Percentiles rank a stretch among this genome's conserved stretches.
phyloP scores from a whole-genome alignment of 1,284 basidiomycete genomes.

The Apiotrichum mycotoxinovorans region DNA sequence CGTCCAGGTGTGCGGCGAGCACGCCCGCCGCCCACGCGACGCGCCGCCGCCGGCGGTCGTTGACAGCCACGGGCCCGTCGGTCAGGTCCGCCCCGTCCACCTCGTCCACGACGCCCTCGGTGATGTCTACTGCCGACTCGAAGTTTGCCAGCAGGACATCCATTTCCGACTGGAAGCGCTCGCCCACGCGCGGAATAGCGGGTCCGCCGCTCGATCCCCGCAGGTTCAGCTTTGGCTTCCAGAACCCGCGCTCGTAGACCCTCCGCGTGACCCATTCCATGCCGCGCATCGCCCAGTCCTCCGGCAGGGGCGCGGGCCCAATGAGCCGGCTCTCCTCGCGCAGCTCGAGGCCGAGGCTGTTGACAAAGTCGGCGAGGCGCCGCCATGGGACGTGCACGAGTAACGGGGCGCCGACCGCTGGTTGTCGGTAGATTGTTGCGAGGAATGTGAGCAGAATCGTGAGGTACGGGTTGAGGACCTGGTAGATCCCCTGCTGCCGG shows the following conservation, averaged over 20 bases:
- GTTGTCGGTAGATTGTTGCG: conserved; percentile 66
- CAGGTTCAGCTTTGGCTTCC: conserved; percentile 56
- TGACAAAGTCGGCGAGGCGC: conserved; percentile 65
- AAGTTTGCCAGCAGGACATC: conserved; percentile 69
- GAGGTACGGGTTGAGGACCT: conserved; percentile 79
- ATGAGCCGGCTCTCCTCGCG: conserved; percentile 56
- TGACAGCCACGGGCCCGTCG: conserved; percentile 46
- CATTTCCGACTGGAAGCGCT: conserved; percentile 59
- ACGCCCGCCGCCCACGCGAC: conserved; percentile 68
- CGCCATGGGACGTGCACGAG: conserved; percentile 83
- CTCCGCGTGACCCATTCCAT: conserved; percentile 89
- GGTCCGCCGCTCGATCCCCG: conserved; percentile 39
- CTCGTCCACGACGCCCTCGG: conserved; percentile 74
- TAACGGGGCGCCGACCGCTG: conserved; percentile 60
- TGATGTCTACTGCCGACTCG: conserved; percentile 52
- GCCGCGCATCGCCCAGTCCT: conserved; percentile 93
- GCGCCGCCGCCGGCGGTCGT: conserved; percentile 63
- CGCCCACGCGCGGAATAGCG: conserved; percentile 53
- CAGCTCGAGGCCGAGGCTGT: conserved; percentile 52
- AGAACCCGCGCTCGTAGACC: conserved; percentile 87
- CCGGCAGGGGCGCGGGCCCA: conserved; percentile 66
- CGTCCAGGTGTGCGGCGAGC: conserved; percentile 68
- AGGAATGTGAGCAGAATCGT: conserved; percentile 84
- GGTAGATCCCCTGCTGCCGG: conserved; percentile 58
- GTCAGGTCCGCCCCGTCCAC: conserved; percentile 55